Conservation (phyloP, 2,329 filamentous ascomycete species). For the Falciphora oryzae region DNA sequence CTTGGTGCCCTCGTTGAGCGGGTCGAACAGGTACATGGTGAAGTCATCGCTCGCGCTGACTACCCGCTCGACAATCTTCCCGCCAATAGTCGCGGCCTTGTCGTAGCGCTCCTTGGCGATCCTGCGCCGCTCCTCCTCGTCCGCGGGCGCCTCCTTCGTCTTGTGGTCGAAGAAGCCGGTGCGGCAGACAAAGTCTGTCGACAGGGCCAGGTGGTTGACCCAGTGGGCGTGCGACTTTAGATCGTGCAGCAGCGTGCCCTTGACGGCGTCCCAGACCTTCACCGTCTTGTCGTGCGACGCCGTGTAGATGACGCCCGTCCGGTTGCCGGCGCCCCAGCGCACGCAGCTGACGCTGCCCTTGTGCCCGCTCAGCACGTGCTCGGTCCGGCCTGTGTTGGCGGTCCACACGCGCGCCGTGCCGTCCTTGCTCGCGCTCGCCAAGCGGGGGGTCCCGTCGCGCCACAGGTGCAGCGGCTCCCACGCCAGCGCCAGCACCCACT, state of each 20-base stretch:
- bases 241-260: conserved; percentile 74
- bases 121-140: conserved; percentile 62
- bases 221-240: conserved; percentile 75
- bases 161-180: conserved; percentile 83
- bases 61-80: conserved; percentile 73
- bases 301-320: conserved; percentile 78
- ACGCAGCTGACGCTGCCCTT: conserved; percentile 86
- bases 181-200: conserved; percentile 82
- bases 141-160: conserved; percentile 58
- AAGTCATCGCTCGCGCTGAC: conserved; percentile 87
- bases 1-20: conserved; percentile 65
- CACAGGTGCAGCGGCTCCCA: conserved; percentile 95
- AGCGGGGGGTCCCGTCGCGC: conserved; percentile 62
- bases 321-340: conserved; percentile 65
- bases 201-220: conserved; percentile 92
- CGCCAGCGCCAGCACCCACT: conserved; percentile 80
- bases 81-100: conserved; percentile 72
- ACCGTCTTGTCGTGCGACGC: conserved; percentile 88
- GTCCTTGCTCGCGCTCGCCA: conserved; percentile 89
- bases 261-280: conserved; percentile 78
- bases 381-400: conserved; percentile 68
- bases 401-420: conserved; percentile 84
- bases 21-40: conserved; percentile 95
- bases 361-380: conserved; percentile 82
- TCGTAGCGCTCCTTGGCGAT: conserved; percentile 81